Evolutionary conservation across 495 filamentous ascomycete species (phyloP).

Genomic region (Xylaria longipes): DNA sequence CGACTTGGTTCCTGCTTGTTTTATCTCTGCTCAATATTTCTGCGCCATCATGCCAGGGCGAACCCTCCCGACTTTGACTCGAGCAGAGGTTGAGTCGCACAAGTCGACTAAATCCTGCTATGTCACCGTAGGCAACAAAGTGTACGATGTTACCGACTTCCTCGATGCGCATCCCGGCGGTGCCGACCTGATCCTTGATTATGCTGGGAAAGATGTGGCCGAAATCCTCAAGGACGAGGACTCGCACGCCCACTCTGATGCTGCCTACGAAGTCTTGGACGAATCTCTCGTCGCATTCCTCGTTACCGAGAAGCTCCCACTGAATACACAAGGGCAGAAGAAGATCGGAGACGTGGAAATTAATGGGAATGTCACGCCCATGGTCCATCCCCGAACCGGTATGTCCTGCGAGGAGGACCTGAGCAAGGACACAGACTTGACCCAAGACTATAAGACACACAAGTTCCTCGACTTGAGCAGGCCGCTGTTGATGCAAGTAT

Average conservation of each 20-base stretch:
- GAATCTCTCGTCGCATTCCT: slow-evolving; percentile 81
- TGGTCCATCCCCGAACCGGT: slow-evolving; percentile 75
- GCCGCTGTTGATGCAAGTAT: slow-evolving; percentile 88
- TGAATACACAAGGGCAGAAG: slow-evolving; percentile 34
- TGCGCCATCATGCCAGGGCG: slow-evolving; percentile 52
- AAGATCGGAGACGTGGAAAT: slow-evolving; percentile 32
- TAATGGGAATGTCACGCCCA: slow-evolving; percentile 42
- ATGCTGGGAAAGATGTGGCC: slow-evolving; percentile 85
- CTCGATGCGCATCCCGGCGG: slow-evolving; percentile 90
- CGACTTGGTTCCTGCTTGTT: background rate
- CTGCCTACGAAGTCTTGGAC: slow-evolving; percentile 92
- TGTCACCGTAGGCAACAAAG: slow-evolving; percentile 85
- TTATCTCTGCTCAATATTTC: background rate
- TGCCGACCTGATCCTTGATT: slow-evolving; percentile 84
- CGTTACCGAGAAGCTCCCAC: slow-evolving; percentile 51
- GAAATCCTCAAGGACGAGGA: slow-evolving; percentile 82
- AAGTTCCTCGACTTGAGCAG: slow-evolving; percentile 91
- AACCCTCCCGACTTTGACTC: slow-evolving; percentile 78
- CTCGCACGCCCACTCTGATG: slow-evolving; percentile 84
- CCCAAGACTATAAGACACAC: slow-evolving; percentile 78
- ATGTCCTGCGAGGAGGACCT: slow-evolving; percentile 87
- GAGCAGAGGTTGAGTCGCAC: slow-evolving; percentile 79
- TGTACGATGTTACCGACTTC: slow-evolving; percentile 95
- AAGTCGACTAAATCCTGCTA: slow-evolving; percentile 87
- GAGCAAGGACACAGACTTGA: slow-evolving; percentile 79